These are phyloP conservation scores for Monascus ruber DNA, from an alignment of 2,329 filamentous ascomycete genomes.

Conservation along the genomic window DNA sequence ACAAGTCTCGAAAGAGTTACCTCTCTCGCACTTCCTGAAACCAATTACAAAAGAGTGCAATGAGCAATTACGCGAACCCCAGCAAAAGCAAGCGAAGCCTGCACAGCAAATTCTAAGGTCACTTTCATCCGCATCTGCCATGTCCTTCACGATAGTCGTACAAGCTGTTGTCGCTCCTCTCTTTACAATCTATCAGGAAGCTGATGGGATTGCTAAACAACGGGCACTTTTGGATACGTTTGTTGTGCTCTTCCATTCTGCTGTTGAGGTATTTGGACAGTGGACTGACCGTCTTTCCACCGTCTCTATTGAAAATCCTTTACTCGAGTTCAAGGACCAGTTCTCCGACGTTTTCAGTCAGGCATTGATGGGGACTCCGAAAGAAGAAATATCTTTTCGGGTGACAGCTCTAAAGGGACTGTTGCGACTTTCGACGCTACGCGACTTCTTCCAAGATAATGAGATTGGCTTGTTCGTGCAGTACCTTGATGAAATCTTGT, in stretches of 20 bases:
- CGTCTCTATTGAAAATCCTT: constrained; percentile 28
- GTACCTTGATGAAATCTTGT: constrained; percentile 49
- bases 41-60: constrained; percentile 57
- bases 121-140: constrained; percentile 43
- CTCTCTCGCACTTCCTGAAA: constrained; percentile 43
- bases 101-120: constrained; percentile 50
- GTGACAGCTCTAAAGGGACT: constrained; percentile 38
- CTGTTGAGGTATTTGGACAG: constrained; percentile 44
- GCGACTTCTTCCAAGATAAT: constrained; percentile 38
- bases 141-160: constrained; percentile 45
- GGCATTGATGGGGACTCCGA: constrained; percentile 40
- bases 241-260: constrained; percentile 47
- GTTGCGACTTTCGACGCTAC: constrained; percentile 34
- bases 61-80: constrained; percentile 56
- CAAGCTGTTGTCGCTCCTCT: constrained; percentile 47
- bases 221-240: constrained; percentile 52
- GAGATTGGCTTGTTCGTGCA: constrained; percentile 44
- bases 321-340: constrained; percentile 39
- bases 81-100: constrained; percentile 56
- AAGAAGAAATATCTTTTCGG: constrained; percentile 41
- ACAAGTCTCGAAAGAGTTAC: constrained; percentile 28
- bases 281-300: constrained; percentile 38
- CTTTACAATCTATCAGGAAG: constrained; percentile 49
- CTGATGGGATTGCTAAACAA: constrained; percentile 51
- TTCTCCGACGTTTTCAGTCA: constrained; percentile 45